Percentiles rank a stretch among this genome's conserved stretches.
Evolutionary conservation across 2,329 filamentous ascomycete species (phyloP).

Genomic region (Microsporum ferrugineum): DNA sequence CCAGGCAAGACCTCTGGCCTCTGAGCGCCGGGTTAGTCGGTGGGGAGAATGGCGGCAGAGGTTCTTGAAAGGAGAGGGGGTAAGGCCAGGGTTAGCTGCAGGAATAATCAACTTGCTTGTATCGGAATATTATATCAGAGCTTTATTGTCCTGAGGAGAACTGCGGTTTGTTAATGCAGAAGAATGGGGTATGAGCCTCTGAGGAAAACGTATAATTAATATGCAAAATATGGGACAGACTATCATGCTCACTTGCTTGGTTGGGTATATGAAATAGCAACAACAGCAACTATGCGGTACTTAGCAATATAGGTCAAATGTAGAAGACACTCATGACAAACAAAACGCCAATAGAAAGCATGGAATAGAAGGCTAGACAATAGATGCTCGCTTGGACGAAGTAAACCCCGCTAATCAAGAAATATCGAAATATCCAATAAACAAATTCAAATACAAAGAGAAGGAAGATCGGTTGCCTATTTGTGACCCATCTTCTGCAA

Average conservation of each 20-base stretch:
- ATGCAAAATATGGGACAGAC: not conserved
- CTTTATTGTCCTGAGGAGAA: too few species aligned
- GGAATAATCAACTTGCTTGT: too few species aligned
- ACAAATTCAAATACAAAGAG: not conserved
- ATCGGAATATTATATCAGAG: too few species aligned
- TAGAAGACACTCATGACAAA: not conserved
- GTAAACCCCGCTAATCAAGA: not conserved
- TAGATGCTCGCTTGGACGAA: not conserved
- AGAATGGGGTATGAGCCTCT: not conserved
- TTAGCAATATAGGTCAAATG: not conserved
- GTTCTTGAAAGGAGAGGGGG: too few species aligned
- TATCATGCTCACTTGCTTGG: not conserved
- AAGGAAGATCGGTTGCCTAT: not conserved
- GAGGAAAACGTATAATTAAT: not conserved
- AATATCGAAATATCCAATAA: not conserved
- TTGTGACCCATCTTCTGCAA: constrained; percentile 40
- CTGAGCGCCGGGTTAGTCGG: too few species aligned
- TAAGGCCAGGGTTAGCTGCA: too few species aligned
- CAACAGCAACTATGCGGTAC: not conserved
- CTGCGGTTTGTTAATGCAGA: too few species aligned
- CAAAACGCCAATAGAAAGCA: not conserved
- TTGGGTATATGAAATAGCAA: not conserved
- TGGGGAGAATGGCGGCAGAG: too few species aligned
- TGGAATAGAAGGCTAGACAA: not conserved
- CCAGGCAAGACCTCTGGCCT: too few species aligned